Evolutionary conservation across 1,284 basidiomycete genomes (phyloP).

Genomic region (Macrocystidia cucumis): DNA sequence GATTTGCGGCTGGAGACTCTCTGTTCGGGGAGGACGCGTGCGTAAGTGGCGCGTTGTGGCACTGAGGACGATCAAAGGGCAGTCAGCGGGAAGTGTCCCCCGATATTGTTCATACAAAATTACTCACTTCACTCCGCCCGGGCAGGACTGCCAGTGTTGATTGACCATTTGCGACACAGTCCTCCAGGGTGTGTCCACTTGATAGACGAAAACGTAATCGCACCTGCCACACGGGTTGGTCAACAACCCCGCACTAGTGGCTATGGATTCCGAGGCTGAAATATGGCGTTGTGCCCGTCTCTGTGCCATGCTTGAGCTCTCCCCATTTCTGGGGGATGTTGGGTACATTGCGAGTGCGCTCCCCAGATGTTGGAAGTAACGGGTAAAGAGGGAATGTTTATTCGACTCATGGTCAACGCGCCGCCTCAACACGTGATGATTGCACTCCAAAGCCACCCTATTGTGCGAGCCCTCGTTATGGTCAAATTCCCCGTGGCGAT

Average conservation of each 20-base stretch:
- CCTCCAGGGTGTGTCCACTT: background rate
- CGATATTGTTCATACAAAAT: background rate
- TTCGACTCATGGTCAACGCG: background rate
- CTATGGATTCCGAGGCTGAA: no score
- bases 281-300: background rate
- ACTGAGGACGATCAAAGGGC: background rate
- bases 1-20: background rate
- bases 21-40: background rate
- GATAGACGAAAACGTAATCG: background rate
- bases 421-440: no score
- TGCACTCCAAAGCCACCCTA: no score
- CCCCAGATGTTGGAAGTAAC: constrained; percentile 1
- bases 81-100: background rate
- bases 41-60: background rate
- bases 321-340: background rate
- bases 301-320: background rate
- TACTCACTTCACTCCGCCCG: background rate
- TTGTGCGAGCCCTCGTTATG: no score
- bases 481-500: no score
- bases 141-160: background rate
- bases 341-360: background rate
- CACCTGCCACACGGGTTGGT: constrained; percentile 1
- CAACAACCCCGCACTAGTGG: background rate
- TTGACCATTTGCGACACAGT: background rate
- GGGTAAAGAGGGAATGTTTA: background rate